phyloP scores from a whole-genome alignment of 352 stramenopile genomes.

The Pythium scleroteichum region DNA sequence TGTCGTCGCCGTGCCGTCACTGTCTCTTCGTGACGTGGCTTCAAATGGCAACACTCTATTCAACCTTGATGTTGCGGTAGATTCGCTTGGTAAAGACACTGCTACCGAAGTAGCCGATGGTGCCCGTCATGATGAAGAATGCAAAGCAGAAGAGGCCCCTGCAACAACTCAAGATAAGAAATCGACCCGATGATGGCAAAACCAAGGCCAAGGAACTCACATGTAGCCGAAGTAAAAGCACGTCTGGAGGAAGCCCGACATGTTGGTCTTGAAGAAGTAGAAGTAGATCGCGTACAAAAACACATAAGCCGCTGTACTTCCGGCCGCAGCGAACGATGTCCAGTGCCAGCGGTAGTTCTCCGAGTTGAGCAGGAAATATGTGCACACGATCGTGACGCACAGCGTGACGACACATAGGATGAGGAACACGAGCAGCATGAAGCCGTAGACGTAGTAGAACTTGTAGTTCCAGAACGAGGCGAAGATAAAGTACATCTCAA shows the following conservation, averaged over 20 bases:
- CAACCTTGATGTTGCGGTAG: conserved; percentile 95
- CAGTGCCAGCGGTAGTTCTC: conserved; percentile 99
- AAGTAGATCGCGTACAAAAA: conserved; percentile 99
- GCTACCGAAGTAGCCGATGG: conserved; percentile 89
- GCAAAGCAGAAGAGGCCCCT: conserved; percentile 91
- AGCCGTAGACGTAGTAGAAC: conserved; percentile 99
- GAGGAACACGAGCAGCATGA: conserved; percentile 97
- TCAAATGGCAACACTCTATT: conserved; percentile 57
- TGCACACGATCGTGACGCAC: conserved; percentile 98
- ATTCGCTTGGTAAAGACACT: conserved; percentile 94
- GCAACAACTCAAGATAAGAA: conserved; percentile 7
- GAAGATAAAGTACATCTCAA: conserved; percentile 99
- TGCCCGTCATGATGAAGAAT: conserved; percentile 94
- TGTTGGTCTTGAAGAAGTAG: conserved; percentile 99
- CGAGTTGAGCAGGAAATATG: conserved; percentile 98
- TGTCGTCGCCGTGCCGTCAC: no score
- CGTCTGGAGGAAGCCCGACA: conserved; percentile 98
- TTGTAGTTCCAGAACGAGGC: conserved; percentile 99
- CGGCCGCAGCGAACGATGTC: conserved; percentile 95
- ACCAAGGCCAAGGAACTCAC: conserved; percentile 34
- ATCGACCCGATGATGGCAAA: not conserved
- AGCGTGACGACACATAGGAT: conserved; percentile 98
- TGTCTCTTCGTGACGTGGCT: no score
- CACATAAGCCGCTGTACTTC: conserved; percentile 95
- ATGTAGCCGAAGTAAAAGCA: conserved; percentile 99